Base-by-base conservation (phyloP, 345 rosid genomes). In the Populus ilicifolia region DNA sequence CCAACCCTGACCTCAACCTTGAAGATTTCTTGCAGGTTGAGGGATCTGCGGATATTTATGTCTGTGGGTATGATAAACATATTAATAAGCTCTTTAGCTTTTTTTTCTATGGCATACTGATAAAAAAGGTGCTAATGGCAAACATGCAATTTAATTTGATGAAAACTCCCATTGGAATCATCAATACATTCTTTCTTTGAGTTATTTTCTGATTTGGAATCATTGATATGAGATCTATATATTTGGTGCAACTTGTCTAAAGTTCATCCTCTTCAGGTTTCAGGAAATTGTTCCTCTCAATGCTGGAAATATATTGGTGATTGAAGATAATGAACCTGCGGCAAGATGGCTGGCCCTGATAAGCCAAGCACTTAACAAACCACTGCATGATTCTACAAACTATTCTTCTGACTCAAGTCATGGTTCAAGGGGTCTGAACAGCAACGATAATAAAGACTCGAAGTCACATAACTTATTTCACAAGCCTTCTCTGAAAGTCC, bases 261-360 rank as follows among this genome's bases (percentile, higher is more conserved):
- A 48, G 23, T 62, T 46, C 16, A 20, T 56, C 3, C 6, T 36
- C 46, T 72, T 72, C 86, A 93, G 98, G 87, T 96, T 96, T 84
- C 99, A 96, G 89, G 99, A 96, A 89, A 88, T 96, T 65, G 98
- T 96, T 67, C 98, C 98, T 11, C 80, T 96, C 23, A 96, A 88
- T 80, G 97, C 99, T n/a, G 99, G 99, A 65, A 96, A 96, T 65
- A 94, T 96, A 20, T 82, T 96, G 43, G 98, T 92, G 35, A 86
- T 80, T 41, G 99, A 93, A 83, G 99, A 96, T 85, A 96, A 92
- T 30, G 99, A 96, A 73, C 99, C 98, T 0, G 98, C 99, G 1
- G 96, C 95, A 36, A 96, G 89, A 86, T 96, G 99, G 99, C 86
- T 96, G 16, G 85, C 90, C 78, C 82, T 96, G 2, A 93, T 96